phyloP scores from a whole-genome alignment of 805 yeast species.

The Danielia reshetovae region DNA sequence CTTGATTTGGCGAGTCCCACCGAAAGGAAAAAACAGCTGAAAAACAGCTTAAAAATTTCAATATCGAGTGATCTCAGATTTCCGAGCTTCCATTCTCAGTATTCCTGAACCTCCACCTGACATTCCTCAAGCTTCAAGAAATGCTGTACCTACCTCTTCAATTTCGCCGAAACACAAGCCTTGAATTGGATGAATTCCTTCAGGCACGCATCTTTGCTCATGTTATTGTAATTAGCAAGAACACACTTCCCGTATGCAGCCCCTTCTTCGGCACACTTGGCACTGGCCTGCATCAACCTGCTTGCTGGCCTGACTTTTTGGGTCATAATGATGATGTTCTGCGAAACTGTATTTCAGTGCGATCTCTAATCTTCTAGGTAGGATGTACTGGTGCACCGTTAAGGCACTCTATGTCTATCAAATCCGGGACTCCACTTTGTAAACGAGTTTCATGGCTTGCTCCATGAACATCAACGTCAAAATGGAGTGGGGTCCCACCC shows the following conservation, averaged over 20 bases:
- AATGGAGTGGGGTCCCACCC: constrained; percentile 95
- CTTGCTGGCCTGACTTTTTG: constrained; percentile 38
- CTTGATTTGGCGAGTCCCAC: too few species aligned
- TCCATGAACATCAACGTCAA: constrained; percentile 92
- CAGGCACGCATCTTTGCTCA: constrained; percentile 50
- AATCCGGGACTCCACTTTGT: constrained; percentile 24
- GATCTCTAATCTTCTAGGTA: too few species aligned
- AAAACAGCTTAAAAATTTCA: too few species aligned
- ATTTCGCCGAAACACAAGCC: constrained; percentile 41
- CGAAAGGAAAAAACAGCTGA: too few species aligned
- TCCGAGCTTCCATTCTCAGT: too few species aligned
- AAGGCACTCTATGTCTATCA: too few species aligned
- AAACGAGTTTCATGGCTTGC: constrained; percentile 70
- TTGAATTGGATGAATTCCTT: constrained; percentile 48
- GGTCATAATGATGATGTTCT: constrained; percentile 12
- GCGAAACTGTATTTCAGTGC: background rate
- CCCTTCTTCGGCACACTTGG: constrained; percentile 41
- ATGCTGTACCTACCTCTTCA: constrained; percentile 25
- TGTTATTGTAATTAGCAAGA: constrained; percentile 44
- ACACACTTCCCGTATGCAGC: constrained; percentile 55
- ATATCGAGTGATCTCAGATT: too few species aligned
- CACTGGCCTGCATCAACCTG: constrained; percentile 36
- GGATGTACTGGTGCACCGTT: too few species aligned
- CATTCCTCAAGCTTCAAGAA: too few species aligned
- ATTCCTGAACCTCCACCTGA: too few species aligned